Conservation (phyloP, 164 flowering plant genomes). For the Dillenia turbinata region DNA sequence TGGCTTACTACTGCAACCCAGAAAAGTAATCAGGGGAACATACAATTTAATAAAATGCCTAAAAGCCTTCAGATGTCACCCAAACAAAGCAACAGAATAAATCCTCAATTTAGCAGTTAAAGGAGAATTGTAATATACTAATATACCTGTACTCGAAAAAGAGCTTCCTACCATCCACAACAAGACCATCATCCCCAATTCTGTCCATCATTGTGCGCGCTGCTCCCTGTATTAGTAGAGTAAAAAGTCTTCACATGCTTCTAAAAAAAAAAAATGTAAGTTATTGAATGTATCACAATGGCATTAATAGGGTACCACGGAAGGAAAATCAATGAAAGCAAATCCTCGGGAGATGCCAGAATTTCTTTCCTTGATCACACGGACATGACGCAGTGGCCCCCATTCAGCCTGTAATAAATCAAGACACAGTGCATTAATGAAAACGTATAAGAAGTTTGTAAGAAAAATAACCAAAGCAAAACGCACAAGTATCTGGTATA, state of each 20-base stretch:
- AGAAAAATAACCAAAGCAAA: background rate
- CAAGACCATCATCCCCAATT: constrained; percentile 82
- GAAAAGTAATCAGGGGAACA: constrained; percentile 12
- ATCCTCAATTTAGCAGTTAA: no score
- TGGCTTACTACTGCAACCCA: constrained; percentile 92
- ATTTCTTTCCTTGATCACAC: constrained; percentile 88
- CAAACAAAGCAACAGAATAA: no score
- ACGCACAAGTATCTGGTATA: constrained; percentile 82
- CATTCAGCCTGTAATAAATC: constrained; percentile 71
- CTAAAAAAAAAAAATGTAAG: constrained; percentile 1
- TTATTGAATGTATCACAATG: background rate
- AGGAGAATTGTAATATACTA: no score
- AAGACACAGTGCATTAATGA: background rate
- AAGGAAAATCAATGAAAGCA: constrained; percentile 96
- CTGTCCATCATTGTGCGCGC: constrained; percentile 90
- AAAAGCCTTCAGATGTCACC: no score
- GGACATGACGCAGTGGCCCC: constrained; percentile 98
- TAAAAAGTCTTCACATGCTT: background rate
- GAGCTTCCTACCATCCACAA: constrained; percentile 88
- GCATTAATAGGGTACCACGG: constrained; percentile 51
- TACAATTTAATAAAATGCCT: background rate
- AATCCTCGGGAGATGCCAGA: constrained; percentile 96
- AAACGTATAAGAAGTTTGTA: background rate
- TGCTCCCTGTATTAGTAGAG: constrained; percentile 55
- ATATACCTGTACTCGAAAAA: constrained; percentile 87